Conservation (phyloP, 768 basidiomycete species). For the Polyporus arcularius region DNA sequence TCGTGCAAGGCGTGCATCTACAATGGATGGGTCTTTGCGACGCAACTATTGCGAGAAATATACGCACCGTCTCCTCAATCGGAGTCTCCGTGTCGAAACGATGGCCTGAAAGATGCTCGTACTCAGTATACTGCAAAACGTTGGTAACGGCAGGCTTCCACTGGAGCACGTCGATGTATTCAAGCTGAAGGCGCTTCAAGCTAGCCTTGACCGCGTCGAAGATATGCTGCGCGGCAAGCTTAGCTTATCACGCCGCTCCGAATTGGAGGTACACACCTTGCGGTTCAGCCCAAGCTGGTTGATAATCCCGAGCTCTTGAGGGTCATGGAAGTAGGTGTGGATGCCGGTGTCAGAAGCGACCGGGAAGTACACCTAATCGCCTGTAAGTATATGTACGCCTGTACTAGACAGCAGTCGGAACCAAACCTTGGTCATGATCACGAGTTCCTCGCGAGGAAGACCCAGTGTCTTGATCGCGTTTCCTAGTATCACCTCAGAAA, state of each 20-base stretch:
- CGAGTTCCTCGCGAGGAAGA: conserved; percentile 48
- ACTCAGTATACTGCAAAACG: background rate
- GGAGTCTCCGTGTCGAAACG: conserved; percentile 41
- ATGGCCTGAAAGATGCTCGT: conserved; percentile 29
- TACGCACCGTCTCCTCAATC: conserved; percentile 32
- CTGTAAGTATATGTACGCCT: too few relatives aligned
- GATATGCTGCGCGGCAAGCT: conserved; percentile 6
- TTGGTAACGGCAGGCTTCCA: conserved; percentile 8
- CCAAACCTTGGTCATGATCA: conserved; percentile 50
- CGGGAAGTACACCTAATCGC: too few relatives aligned
- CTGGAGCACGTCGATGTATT: conserved; percentile 51
- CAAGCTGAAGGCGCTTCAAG: conserved; percentile 65
- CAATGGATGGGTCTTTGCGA: too few relatives aligned
- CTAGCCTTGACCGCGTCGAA: conserved; percentile 35
- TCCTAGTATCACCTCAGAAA: conserved; percentile 45
- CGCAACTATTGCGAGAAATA: too few relatives aligned
- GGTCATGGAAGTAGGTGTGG: background rate
- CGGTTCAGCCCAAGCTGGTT: conserved; percentile 40
- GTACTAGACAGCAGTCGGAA: background rate
- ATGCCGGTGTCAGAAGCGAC: too few relatives aligned
- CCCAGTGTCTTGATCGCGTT: conserved; percentile 46
- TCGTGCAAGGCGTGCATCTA: conserved; percentile 49
- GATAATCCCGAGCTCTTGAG: conserved; percentile 34
- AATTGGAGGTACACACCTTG: conserved; percentile 33
- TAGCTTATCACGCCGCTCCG: background rate